Conservation (phyloP, 169 alveolate genomes). For the Cytauxzoon felis region DNA sequence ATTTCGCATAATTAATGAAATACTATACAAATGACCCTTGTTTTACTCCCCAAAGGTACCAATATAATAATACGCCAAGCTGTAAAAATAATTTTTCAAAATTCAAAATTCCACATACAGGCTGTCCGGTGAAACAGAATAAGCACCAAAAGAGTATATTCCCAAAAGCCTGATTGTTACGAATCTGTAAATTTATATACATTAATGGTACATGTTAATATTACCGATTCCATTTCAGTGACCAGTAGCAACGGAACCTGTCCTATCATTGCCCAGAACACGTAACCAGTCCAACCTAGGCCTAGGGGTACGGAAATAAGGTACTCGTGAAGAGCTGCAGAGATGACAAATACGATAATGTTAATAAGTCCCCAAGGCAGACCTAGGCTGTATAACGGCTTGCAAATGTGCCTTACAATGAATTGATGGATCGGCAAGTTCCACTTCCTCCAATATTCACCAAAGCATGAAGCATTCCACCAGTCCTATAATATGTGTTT, state of each 20-base stretch:
- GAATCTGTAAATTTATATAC: slow-evolving; percentile 61
- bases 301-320: slow-evolving; percentile 84
- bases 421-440: slow-evolving; percentile 92
- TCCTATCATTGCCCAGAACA: slow-evolving; percentile 70
- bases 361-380: slow-evolving; percentile 68
- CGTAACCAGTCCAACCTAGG: slow-evolving; percentile 88
- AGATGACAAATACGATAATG: slow-evolving; percentile 77
- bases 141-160: slow-evolving; percentile 88
- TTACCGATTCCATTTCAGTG: slow-evolving; percentile 61
- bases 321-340: slow-evolving; percentile 87
- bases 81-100: neutral
- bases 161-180: slow-evolving; percentile 79
- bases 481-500: slow-evolving; percentile 76
- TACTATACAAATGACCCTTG: slow-evolving; percentile 49
- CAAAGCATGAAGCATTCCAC: slow-evolving; percentile 91
- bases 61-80: slow-evolving; percentile 62
- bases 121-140: slow-evolving; percentile 92
- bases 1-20: too few relatives aligned
- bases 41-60: slow-evolving; percentile 71
- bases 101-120: slow-evolving; percentile 61
- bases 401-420: slow-evolving; percentile 87
- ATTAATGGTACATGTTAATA: slow-evolving; percentile 6
- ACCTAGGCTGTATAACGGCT: slow-evolving; percentile 85
- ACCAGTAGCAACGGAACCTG: slow-evolving; percentile 74
- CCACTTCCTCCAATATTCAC: slow-evolving; percentile 91